phyloP scores from a whole-genome alignment of 768 basidiomycete genomes.

The Cystobasidiopsis lactophilus region DNA sequence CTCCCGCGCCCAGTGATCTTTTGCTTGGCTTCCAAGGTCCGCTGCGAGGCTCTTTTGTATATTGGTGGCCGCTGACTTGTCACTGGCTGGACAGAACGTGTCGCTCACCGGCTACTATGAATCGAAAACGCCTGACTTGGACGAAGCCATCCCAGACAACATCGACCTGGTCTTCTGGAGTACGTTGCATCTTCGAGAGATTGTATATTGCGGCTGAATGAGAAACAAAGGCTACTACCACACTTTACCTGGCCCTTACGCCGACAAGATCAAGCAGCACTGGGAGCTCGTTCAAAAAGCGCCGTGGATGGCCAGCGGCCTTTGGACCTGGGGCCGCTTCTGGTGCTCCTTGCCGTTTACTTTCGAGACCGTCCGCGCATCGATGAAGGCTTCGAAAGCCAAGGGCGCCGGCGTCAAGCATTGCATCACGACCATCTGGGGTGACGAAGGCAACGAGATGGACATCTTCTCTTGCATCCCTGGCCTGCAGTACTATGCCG shows the following conservation, averaged over 20 bases:
- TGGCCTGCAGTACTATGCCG: conserved; percentile 13
- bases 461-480: conserved; percentile 11
- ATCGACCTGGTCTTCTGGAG: conserved; percentile 13
- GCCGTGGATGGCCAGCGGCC: conserved; percentile 16
- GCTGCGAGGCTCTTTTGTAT: too few species aligned
- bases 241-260: conserved; percentile 10
- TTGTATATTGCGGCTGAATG: not conserved
- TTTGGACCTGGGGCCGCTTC: conserved; percentile 18
- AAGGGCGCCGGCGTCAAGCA: conserved; percentile 7
- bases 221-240: conserved; percentile 4
- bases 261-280: conserved; percentile 15
- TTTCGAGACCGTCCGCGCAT: conserved; percentile 15
- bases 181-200: not conserved
- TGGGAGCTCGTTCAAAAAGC: conserved; percentile 15
- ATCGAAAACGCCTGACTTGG: conserved; percentile 7
- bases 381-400: conserved; percentile 16
- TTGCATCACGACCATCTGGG: conserved; percentile 12
- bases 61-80: too few species aligned
- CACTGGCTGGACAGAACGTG: conserved; percentile 18
- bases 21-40: conserved; percentile 9
- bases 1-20: conserved; percentile 20
- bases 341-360: conserved; percentile 19
- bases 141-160: conserved; percentile 11
- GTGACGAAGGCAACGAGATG: conserved; percentile 19
- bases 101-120: conserved; percentile 16